These are phyloP conservation scores for Zasmidium angulare DNA, from an alignment of 2,329 filamentous ascomycete species.

Conservation along the genomic window DNA sequence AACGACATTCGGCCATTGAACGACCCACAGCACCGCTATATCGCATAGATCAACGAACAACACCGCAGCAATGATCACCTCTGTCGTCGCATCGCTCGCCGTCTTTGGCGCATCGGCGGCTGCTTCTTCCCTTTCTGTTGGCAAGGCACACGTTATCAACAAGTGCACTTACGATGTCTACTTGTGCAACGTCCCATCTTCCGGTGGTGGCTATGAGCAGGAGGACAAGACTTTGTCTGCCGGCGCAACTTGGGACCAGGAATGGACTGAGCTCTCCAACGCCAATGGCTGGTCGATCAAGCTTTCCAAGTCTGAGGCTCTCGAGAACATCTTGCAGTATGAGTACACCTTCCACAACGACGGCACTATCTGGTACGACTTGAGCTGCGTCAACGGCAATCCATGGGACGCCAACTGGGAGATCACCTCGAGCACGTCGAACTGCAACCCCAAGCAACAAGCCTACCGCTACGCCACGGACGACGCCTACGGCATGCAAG, in stretches of 20 bases:
- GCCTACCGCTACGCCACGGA: constrained; percentile 41
- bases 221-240: constrained; percentile 26
- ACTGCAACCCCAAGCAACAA: constrained; percentile 32
- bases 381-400: constrained; percentile 40
- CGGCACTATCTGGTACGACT: constrained; percentile 40
- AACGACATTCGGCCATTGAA: neutral
- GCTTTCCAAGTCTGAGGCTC: constrained; percentile 33
- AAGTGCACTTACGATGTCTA: constrained; percentile 34
- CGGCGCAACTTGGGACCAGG: constrained; percentile 32
- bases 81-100: constrained; percentile 26
- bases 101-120: constrained; percentile 24
- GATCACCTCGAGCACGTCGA: constrained; percentile 30
- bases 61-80: constrained; percentile 20
- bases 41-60: constrained; percentile 5
- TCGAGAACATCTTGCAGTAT: constrained; percentile 37
- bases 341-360: constrained; percentile 41
- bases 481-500: constrained; percentile 41
- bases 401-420: constrained; percentile 40
- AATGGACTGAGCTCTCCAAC: constrained; percentile 37
- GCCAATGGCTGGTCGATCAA: constrained; percentile 40
- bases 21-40: neutral
- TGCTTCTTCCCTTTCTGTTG: constrained; percentile 22
- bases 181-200: constrained; percentile 32
- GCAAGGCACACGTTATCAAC: constrained; percentile 34
- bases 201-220: constrained; percentile 27